Evolutionary conservation across 345 rosid species (phyloP), one percentile per base, ranked within the genome.

Genomic region (Kernera saxatilis): DNA sequence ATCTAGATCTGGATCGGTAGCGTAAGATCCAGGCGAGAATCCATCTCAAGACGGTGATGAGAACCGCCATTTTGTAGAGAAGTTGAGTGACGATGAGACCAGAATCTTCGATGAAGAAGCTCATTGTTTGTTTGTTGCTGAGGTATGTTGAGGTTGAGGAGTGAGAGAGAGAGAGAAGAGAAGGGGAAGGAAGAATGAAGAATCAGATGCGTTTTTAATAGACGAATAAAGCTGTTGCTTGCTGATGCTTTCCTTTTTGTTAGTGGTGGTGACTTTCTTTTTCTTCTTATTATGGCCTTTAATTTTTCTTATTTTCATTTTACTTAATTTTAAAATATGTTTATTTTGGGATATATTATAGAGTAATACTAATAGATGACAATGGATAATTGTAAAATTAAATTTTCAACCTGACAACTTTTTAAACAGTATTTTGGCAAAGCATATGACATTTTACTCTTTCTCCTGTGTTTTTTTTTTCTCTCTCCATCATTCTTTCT

Each of bases 1-100:
- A 67, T 69, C 79, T 60, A 3, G 73, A 73, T 67, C 81, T 77
- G 80, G 82, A 80, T 33, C 85, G 67, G 71, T 86, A 73, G 19
- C 77, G 78, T 35, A 88, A 64, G 49, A 78, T 79, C 87, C 91
- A 87, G 2, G 90, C 74, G 22, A 83, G 36, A n/a, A 84, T 73
- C 96, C 97, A 89, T 76, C 98, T 79, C 23, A 87, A 23, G 41
- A 93, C 65, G 15, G 98, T 83, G 44, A 91, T 70, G 6, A 82
- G 70, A 41, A 87, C 81, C 5, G 96, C 98, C 32, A 91, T 80
- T 77, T 86, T 77, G 96, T 93, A 89, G 18, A 93, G 81, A 56
- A 85, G 48, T 22, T 90, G 89, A 44, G 85, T 76, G 27, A 82
- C 59, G 1, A 86, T 74, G 41, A 81, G 71, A 65, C 86, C 75